phyloP scores from a whole-genome alignment of 352 stramenopile species.

The Phytophthora idaei region DNA sequence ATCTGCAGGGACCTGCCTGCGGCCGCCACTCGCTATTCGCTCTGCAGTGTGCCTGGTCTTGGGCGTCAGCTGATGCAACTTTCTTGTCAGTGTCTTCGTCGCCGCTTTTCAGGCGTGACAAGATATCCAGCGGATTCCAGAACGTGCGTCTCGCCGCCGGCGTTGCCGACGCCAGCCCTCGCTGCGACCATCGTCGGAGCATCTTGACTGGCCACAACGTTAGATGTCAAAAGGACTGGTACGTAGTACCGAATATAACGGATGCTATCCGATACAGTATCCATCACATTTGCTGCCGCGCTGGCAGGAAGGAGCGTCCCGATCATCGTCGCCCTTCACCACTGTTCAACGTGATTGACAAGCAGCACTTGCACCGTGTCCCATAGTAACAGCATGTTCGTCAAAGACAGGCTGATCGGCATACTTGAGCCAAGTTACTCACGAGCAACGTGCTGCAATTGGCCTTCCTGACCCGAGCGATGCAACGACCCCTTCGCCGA shows the following conservation, averaged over 20 bases:
- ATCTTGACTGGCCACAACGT: neutral
- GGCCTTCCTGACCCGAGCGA: conserved; percentile 17
- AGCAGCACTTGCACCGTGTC: conserved; percentile 2
- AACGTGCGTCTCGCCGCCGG: neutral
- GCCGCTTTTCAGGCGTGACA: neutral
- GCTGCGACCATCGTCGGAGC: neutral
- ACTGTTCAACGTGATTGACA: no score
- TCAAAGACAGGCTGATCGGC: conserved; percentile 8
- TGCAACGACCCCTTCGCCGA: conserved; percentile 19
- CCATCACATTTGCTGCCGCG: no score
- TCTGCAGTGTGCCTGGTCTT: neutral
- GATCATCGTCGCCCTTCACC: no score
- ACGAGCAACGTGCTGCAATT: conserved; percentile 3
- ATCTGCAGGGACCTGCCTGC: neutral
- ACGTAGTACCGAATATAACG: no score
- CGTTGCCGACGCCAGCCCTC: neutral
- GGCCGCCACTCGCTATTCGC: conserved; percentile 2
- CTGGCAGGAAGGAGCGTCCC: no score
- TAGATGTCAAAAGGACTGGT: no score
- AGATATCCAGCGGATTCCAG: neutral
- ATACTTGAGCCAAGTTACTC: conserved; percentile 18
- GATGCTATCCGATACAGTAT: no score
- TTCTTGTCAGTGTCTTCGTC: neutral
- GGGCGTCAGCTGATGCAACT: neutral
- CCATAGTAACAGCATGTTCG: conserved; percentile 10